phyloP scores from a whole-genome alignment of 495 filamentous ascomycete genomes.

The Tuber borchii region DNA sequence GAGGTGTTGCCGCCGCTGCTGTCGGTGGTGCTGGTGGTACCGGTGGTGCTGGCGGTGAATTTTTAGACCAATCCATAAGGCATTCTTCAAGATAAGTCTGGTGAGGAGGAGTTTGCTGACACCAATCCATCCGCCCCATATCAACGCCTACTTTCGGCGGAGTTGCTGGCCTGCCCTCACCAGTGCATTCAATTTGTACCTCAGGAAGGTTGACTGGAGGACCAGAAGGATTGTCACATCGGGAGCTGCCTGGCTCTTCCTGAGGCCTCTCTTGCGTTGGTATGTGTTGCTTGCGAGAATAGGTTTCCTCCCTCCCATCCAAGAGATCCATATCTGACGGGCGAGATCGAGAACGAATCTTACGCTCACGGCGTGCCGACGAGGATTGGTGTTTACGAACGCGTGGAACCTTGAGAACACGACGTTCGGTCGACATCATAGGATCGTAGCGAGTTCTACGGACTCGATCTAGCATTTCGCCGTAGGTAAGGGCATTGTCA shows the following conservation, averaged over 20 bases:
- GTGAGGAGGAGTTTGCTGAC: neutral
- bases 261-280: neutral
- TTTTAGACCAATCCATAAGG: neutral
- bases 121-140: neutral
- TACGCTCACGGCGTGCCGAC: constrained; percentile 22
- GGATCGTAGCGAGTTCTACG: neutral
- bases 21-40: no score
- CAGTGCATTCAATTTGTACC: neutral
- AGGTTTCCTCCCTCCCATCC: neutral
- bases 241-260: neutral
- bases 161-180: neutral
- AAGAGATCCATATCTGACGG: neutral
- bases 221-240: neutral
- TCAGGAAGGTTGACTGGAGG: neutral
- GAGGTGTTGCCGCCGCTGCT: neutral
- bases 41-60: neutral
- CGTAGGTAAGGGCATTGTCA: neutral
- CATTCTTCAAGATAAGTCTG: neutral
- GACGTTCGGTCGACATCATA: neutral
- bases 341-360: neutral
- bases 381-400: constrained; percentile 24
- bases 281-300: neutral
- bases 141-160: neutral
- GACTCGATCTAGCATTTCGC: neutral
- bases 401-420: constrained; percentile 27